These are phyloP conservation scores for Neoscytalidium dimidiatum DNA, from an alignment of 2,329 filamentous ascomycete species.

Conservation along the genomic window DNA sequence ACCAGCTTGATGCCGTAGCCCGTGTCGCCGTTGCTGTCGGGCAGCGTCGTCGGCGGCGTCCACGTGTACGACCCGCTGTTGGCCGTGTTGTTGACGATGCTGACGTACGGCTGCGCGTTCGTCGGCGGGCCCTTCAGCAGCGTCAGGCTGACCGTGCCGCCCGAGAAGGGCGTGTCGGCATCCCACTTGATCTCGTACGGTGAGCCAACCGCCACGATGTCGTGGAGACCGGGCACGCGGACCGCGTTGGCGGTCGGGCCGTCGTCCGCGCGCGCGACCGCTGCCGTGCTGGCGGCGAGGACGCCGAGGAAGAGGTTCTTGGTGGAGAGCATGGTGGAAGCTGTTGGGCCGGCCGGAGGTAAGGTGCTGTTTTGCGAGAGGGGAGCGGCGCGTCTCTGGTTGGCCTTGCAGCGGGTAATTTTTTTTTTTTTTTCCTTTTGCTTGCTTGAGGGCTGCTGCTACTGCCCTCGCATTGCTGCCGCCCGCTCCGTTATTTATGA, in stretches of 20 bases:
- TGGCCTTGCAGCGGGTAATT: too few species aligned
- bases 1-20: slow-evolving; percentile 65
- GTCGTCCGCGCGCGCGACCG: slow-evolving; percentile 36
- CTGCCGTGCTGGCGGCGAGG: slow-evolving; percentile 56
- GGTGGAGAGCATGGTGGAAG: slow-evolving; percentile 35
- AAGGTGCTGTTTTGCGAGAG: too few species aligned
- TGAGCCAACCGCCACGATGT: slow-evolving; percentile 56
- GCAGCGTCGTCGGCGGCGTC: slow-evolving; percentile 54
- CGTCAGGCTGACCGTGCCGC: slow-evolving; percentile 55
- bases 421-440: too few species aligned
- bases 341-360: background rate
- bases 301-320: slow-evolving; percentile 48
- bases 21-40: slow-evolving; percentile 43
- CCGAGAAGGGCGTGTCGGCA: slow-evolving; percentile 40
- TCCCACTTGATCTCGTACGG: slow-evolving; percentile 62
- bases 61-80: slow-evolving; percentile 60
- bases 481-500: too few species aligned
- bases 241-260: slow-evolving; percentile 56
- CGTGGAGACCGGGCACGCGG: slow-evolving; percentile 43
- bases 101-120: slow-evolving; percentile 54
- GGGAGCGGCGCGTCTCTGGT: too few species aligned
- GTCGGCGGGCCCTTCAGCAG: slow-evolving; percentile 60
- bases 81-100: slow-evolving; percentile 51
- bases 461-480: too few species aligned
- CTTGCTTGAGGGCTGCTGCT: too few species aligned